phyloP scores from a whole-genome alignment of 2,329 filamentous ascomycete species.

The Emergomyces pasteurianus region DNA sequence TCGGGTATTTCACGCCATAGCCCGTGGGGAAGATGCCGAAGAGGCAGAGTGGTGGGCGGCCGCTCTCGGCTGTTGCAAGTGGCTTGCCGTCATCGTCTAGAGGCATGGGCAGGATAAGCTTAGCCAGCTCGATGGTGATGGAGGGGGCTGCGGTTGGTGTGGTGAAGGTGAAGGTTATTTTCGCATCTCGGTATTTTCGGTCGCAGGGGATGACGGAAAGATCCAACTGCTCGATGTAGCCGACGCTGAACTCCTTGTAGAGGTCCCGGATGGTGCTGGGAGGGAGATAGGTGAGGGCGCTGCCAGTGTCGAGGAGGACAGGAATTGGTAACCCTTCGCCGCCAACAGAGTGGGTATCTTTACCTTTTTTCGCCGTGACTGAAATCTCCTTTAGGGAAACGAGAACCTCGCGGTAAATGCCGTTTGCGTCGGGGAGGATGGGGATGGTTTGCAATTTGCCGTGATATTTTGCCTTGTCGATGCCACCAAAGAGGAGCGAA shows the following conservation, averaged over 20 bases:
- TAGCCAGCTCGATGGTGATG: slow-evolving; percentile 43
- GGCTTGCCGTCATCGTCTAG: slow-evolving; percentile 37
- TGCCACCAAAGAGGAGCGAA: slow-evolving; percentile 61
- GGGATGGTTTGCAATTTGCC: slow-evolving; percentile 56
- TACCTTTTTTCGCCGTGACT: slow-evolving; percentile 21
- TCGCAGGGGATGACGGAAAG: slow-evolving; percentile 43
- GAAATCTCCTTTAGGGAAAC: slow-evolving; percentile 54
- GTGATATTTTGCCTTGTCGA: slow-evolving; percentile 54
- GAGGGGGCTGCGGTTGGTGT: slow-evolving; percentile 23
- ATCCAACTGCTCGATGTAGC: slow-evolving; percentile 42
- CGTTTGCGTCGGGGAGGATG: slow-evolving; percentile 41
- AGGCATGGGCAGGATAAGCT: slow-evolving; percentile 49
- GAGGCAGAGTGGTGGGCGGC: slow-evolving; percentile 50
- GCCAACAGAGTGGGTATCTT: slow-evolving; percentile 10
- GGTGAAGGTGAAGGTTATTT: slow-evolving; percentile 45
- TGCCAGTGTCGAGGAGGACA: slow-evolving; percentile 61
- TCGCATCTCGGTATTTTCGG: slow-evolving; percentile 34
- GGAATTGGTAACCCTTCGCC: slow-evolving; percentile 34
- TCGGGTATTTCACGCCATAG: slow-evolving; percentile 41
- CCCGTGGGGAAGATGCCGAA: slow-evolving; percentile 55
- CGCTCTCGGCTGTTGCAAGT: slow-evolving; percentile 43
- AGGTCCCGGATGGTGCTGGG: slow-evolving; percentile 38
- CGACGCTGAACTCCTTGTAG: slow-evolving; percentile 47
- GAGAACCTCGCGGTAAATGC: slow-evolving; percentile 50
- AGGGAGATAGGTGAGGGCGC: slow-evolving; percentile 56